Percentiles rank a stretch among this genome's conserved stretches.
These are phyloP conservation scores for Knoxdaviesia capensis DNA, from an alignment of 2,329 filamentous ascomycete genomes.

Conservation along the genomic window DNA sequence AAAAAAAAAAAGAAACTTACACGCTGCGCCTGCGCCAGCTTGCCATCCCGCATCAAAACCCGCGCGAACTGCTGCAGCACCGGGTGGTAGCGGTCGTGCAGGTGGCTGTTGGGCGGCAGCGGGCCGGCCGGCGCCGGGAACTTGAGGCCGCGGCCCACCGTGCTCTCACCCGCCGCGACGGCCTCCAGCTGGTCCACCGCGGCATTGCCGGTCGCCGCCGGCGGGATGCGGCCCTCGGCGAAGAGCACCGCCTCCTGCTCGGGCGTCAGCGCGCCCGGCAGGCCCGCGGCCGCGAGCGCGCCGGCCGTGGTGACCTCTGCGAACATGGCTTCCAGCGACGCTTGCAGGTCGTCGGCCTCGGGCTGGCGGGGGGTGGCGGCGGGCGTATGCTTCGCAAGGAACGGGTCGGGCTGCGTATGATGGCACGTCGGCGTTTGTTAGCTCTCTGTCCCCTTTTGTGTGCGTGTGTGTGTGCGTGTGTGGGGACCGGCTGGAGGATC, in stretches of 20 bases:
- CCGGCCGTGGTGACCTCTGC: slow-evolving; percentile 4
- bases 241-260: slow-evolving; percentile 24
- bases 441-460: too few relatives aligned
- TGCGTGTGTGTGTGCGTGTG: too few relatives aligned
- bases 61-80: slow-evolving; percentile 76
- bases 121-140: slow-evolving; percentile 53
- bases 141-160: slow-evolving; percentile 38
- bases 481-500: too few relatives aligned
- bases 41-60: slow-evolving; percentile 78
- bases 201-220: slow-evolving; percentile 7
- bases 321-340: slow-evolving; percentile 3
- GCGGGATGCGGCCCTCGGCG: slow-evolving; percentile 19
- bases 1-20: slow-evolving; percentile 28
- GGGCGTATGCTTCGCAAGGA: too few relatives aligned
- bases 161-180: slow-evolving; percentile 5
- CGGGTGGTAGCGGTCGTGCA: slow-evolving; percentile 71
- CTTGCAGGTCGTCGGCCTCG: background rate
- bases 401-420: too few relatives aligned
- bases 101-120: slow-evolving; percentile 37
- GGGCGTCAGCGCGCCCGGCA: slow-evolving; percentile 16
- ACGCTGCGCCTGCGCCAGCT: slow-evolving; percentile 74
- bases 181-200: slow-evolving; percentile 4
- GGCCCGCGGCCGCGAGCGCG: slow-evolving; percentile 4
- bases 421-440: too few relatives aligned
- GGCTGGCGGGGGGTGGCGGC: background rate